Evolutionary conservation across 78 protist genomes (phyloP), one percentile per base, ranked within the genome.

Genomic region (Capsaspora owczarzaki): DNA sequence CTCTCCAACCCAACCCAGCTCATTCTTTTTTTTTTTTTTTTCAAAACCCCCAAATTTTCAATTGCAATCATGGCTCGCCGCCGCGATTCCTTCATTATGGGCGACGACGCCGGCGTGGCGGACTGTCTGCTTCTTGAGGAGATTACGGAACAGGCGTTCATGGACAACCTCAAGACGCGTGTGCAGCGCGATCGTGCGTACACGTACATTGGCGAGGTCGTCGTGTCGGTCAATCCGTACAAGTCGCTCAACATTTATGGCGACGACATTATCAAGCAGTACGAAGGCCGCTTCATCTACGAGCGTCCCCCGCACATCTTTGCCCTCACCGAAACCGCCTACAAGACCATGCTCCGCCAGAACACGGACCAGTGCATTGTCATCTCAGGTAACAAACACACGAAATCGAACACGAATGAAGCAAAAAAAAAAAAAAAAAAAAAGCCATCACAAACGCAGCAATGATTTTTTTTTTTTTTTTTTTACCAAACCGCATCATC

Each of bases 151-250:
- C 46, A 44, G n/a, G n/a, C 35, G 27, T 74, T 74, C 14, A 31
- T 74, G 31, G 47, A 60, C 31, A 78, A 78, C 72, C 72, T 78
- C 46, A 33, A 53, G 74, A 0, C 1, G 31, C 82, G 82, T 20
- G 53, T 78, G 51, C 19, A 14, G 22, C n/a, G 1, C 20, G 14
- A 23, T 12, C 6, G 20, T 2, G 23, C 60, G 33, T 78, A 78
- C 72, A 40, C 68, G 10, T 49, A 35, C 61, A 41, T 31, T 22
- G 78, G 97, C 38, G 86, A 90, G 43, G 95, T 92, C 43, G 90
- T 92, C 29, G 82, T 94, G 37, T 81, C 93, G 19, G 83, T 90
- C 33, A 94, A 94, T 86, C 97, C 97, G 35, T 94, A 88, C 89
- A 80, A 76, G 47, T 27, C 51, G 42, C 33, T 88, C 46, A 31